These are phyloP conservation scores for Tetraselmis chui DNA, from an alignment of 139 green algal species.

Conservation along the genomic window DNA sequence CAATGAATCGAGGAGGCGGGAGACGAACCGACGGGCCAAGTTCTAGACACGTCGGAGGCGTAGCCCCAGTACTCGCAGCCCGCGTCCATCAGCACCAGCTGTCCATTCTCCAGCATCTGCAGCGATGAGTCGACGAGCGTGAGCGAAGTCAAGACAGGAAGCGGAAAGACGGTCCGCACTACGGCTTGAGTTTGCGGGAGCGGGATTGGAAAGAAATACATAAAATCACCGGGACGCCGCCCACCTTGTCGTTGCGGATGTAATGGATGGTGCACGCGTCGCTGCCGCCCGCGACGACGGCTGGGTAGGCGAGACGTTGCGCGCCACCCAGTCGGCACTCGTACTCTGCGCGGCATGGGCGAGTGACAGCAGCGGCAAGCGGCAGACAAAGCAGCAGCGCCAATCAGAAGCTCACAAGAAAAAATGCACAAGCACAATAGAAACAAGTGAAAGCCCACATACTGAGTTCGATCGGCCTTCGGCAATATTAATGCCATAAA, in stretches of 20 bases:
- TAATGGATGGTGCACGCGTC: conserved; percentile 85
- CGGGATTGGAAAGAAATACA: too few species aligned
- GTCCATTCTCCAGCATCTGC: conserved; percentile 36
- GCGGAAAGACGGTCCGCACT: too few species aligned
- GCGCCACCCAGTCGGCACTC: conserved; percentile 48
- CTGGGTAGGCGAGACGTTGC: conserved; percentile 62
- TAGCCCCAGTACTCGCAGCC: conserved; percentile 86
- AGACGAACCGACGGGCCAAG: conserved; percentile 60
- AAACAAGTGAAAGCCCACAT: not conserved
- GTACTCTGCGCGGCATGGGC: conserved; percentile 43
- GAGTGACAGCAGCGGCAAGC: too few species aligned
- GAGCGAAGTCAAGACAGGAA: too few species aligned
- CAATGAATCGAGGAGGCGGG: not conserved
- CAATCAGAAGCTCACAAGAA: too few species aligned
- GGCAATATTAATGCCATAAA: too few species aligned
- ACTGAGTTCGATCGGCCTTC: too few species aligned
- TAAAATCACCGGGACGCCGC: too few species aligned
- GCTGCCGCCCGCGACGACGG: conserved; percentile 55
- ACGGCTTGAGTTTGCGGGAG: too few species aligned
- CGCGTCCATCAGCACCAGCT: conserved; percentile 86
- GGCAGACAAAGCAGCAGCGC: too few species aligned
- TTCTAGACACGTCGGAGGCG: conserved; percentile 77
- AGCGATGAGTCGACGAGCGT: too few species aligned
- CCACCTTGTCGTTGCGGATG: conserved; percentile 70
- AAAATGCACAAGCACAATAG: not conserved